Evolutionary conservation across 352 stramenopile species (phyloP).

Genomic region (Pythium coloratum): DNA sequence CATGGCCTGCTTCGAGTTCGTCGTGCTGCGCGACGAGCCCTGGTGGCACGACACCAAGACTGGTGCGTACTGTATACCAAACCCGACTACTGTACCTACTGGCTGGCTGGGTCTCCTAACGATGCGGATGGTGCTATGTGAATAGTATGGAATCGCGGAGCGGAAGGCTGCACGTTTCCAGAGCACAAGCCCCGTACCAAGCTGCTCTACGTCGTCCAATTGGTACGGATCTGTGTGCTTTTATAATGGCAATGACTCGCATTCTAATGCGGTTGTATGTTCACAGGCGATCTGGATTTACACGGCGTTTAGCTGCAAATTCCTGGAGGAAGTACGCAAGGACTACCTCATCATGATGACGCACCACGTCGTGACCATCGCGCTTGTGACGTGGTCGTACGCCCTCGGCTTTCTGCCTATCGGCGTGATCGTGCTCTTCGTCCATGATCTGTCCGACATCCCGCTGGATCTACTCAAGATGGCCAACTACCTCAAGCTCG

Average conservation of each 20-base stretch:
- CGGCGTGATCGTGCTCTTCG: conserved; percentile 78
- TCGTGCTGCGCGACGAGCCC: conserved; percentile 76
- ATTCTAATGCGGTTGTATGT: neutral
- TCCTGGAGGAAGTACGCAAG: conserved; percentile 86
- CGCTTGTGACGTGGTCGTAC: conserved; percentile 85
- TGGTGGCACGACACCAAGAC: conserved; percentile 89
- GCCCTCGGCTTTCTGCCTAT: conserved; percentile 78
- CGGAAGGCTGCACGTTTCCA: conserved; percentile 66
- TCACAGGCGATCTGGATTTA: conserved; percentile 87
- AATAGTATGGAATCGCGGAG: conserved; percentile 79
- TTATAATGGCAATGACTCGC: neutral
- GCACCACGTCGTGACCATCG: conserved; percentile 86
- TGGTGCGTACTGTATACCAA: conserved; percentile 37
- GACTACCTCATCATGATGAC: conserved; percentile 92
- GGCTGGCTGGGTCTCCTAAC: too few species aligned
- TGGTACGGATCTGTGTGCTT: conserved; percentile 25
- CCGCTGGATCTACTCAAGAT: conserved; percentile 90
- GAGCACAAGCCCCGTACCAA: conserved; percentile 83
- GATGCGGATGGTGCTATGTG: neutral
- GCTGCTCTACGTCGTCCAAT: conserved; percentile 80
- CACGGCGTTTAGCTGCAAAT: conserved; percentile 89
- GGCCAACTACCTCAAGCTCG: conserved; percentile 88
- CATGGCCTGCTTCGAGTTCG: conserved; percentile 84
- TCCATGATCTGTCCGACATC: conserved; percentile 89
- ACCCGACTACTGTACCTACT: too few species aligned